phyloP scores from a whole-genome alignment of 257 asterid genomes.

The Avicennia marina region DNA sequence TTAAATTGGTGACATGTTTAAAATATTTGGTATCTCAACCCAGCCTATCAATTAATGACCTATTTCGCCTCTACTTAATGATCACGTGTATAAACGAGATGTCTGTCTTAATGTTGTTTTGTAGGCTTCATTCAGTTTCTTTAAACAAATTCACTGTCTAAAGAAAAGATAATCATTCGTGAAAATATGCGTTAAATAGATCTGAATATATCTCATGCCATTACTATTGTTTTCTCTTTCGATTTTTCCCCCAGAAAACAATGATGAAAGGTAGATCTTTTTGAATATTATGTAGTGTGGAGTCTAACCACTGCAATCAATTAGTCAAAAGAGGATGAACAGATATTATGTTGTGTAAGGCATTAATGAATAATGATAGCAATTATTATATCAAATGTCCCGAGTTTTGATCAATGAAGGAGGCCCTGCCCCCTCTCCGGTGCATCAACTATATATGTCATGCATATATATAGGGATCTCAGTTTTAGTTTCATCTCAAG shows the following conservation, averaged over 20 bases:
- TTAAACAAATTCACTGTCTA: too few relatives aligned
- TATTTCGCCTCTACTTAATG: too few relatives aligned
- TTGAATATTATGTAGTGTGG: constrained; percentile 12
- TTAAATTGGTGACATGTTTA: too few relatives aligned
- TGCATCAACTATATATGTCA: constrained; percentile 11
- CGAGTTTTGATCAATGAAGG: constrained; percentile 13
- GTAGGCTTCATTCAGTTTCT: too few relatives aligned
- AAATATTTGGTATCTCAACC: too few relatives aligned
- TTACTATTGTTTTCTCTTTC: background rate
- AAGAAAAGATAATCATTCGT: too few relatives aligned
- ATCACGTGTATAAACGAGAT: too few relatives aligned
- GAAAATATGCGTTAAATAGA: too few relatives aligned
- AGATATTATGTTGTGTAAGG: constrained; percentile 19
- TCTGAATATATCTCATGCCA: background rate
- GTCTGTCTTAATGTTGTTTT: too few relatives aligned
- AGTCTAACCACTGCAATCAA: constrained; percentile 38
- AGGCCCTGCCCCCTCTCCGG: constrained; percentile 14
- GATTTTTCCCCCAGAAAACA: constrained; percentile 1
- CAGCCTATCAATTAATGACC: too few relatives aligned
- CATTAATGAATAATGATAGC: constrained; percentile 30
- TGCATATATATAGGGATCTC: constrained; percentile 2
- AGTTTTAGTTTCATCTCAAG: background rate
- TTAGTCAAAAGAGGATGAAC: constrained; percentile 36
- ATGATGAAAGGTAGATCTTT: constrained; percentile 13
- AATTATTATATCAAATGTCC: constrained; percentile 25